Evolutionary conservation across 768 basidiomycete genomes (phyloP).

Genomic region (Suillus brevipes): DNA sequence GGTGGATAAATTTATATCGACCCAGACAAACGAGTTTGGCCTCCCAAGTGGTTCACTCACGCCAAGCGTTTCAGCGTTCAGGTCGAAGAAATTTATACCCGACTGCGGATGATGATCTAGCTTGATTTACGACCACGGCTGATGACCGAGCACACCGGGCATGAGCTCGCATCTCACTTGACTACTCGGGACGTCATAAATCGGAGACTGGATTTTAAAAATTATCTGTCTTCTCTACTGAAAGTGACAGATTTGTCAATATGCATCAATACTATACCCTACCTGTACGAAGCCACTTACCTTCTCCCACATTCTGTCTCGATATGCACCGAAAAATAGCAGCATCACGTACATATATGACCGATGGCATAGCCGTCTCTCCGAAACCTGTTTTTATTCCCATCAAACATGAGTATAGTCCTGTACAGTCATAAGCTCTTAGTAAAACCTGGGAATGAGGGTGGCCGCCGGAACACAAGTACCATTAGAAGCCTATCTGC

Average conservation of each 20-base stretch:
- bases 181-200: not conserved
- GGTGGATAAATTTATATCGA: conserved; percentile 1
- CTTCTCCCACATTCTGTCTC: not conserved
- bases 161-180: conserved; percentile 3
- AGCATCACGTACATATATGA: not conserved
- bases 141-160: not conserved
- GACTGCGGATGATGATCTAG: conserved; percentile 8
- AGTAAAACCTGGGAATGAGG: not conserved
- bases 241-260: not conserved
- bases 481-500: not conserved
- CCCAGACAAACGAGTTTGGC: conserved; percentile 23
- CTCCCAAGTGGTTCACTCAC: no score
- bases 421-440: not conserved
- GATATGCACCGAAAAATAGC: not conserved
- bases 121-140: not conserved
- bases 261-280: not conserved
- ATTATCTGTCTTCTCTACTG: not conserved
- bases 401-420: not conserved
- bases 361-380: not conserved
- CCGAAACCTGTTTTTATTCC: not conserved
- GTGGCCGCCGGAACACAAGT: not conserved
- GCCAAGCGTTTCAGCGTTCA: conserved; percentile 42
- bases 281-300: not conserved
- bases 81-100: conserved; percentile 22
- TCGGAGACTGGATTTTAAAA: not conserved